phyloP scores from a whole-genome alignment of 192 early-diverging fungal species.

The Spinellus fusiger region DNA sequence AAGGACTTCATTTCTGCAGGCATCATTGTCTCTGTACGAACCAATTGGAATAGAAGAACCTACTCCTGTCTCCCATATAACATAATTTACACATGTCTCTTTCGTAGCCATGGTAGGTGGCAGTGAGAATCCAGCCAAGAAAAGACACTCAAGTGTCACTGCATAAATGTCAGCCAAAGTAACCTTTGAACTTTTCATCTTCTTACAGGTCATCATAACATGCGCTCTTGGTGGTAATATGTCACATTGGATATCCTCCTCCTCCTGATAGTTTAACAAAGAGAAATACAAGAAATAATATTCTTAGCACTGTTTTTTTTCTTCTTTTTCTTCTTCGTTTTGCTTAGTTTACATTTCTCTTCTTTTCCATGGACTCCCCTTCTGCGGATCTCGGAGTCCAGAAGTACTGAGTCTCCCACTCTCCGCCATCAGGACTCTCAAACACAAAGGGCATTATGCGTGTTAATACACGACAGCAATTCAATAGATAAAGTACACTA shows the following conservation, averaged over 20 bases:
- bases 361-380: neutral
- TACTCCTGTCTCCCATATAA: slow-evolving; percentile 74
- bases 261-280: neutral
- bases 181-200: neutral
- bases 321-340: neutral
- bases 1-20: slow-evolving; percentile 68
- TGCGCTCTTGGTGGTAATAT: slow-evolving; percentile 36
- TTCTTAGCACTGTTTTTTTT: neutral
- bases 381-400: slow-evolving; percentile 40
- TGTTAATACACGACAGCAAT: slow-evolving; percentile 78
- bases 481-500: slow-evolving; percentile 58
- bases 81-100: slow-evolving; percentile 46
- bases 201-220: slow-evolving; percentile 41
- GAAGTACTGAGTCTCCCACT: slow-evolving; percentile 57
- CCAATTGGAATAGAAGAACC: slow-evolving; percentile 64
- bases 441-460: slow-evolving; percentile 82
- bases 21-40: slow-evolving; percentile 59
- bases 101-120: slow-evolving; percentile 40
- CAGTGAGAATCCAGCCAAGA: slow-evolving; percentile 65
- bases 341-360: neutral
- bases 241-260: neutral
- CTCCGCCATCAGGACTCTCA: slow-evolving; percentile 47
- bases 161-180: neutral
- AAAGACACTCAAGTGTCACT: slow-evolving; percentile 46
- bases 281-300: neutral